phyloP scores from a whole-genome alignment of 1,284 basidiomycete genomes.

The Heliocybe sulcata region DNA sequence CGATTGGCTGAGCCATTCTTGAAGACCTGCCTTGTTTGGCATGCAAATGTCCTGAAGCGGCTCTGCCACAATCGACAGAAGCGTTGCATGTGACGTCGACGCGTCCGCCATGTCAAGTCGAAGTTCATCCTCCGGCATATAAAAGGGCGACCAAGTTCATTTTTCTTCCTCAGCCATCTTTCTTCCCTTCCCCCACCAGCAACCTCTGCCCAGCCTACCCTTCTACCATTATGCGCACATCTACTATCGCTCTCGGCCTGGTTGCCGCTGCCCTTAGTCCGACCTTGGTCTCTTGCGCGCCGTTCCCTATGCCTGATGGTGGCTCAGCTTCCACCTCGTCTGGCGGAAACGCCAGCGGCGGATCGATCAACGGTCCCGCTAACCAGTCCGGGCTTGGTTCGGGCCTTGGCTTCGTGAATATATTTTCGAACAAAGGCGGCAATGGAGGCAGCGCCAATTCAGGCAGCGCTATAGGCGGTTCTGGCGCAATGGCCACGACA shows the following conservation, averaged over 20 bases:
- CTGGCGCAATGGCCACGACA: no score
- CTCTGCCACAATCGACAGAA: not conserved
- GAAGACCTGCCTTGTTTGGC: not conserved
- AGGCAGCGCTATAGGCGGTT: slow-evolving; percentile 8
- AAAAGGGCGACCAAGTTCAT: not conserved
- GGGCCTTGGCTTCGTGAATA: slow-evolving; percentile 12
- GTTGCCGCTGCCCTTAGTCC: slow-evolving; percentile 15
- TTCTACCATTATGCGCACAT: slow-evolving; percentile 9
- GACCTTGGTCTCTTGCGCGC: slow-evolving; percentile 12
- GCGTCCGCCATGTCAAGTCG: not conserved
- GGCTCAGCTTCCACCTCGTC: not conserved
- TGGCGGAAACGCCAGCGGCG: slow-evolving; percentile 5
- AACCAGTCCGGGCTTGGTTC: not conserved
- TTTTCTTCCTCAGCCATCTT: slow-evolving; percentile 8
- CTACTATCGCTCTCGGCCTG: slow-evolving; percentile 12
- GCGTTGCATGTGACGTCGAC: not conserved
- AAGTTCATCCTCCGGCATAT: not conserved
- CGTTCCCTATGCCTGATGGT: slow-evolving; percentile 9
- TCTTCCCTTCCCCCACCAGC: slow-evolving; percentile 4
- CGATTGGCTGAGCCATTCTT: not conserved
- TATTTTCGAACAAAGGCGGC: slow-evolving; percentile 9
- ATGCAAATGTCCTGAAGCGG: not conserved
- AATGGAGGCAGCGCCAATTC: slow-evolving; percentile 13
- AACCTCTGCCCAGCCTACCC: slow-evolving; percentile 1
- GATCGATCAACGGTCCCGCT: slow-evolving; percentile 5